A percentile compares a stretch with the other conserved stretches of the same genome.
Evolutionary conservation across 1,139 yeast species (phyloP).

Genomic region (Candida tetrigidarum): DNA sequence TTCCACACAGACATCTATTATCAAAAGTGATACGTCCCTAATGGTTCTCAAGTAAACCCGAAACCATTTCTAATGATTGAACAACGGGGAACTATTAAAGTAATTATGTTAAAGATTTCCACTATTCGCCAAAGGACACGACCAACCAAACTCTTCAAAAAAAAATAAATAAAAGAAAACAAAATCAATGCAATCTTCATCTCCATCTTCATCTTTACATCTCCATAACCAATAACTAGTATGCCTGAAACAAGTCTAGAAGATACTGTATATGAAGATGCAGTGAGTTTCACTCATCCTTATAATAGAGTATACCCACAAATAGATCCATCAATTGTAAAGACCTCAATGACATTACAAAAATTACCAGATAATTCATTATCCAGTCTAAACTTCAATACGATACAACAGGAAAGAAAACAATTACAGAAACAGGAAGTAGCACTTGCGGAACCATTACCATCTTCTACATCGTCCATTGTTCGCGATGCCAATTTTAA

Average conservation of each 20-base stretch:
- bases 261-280: constrained; percentile 18
- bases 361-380: constrained; percentile 16
- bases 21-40: no score
- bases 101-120: no score
- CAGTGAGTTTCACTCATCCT: constrained; percentile 12
- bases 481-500: constrained; percentile 16
- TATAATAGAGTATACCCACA: constrained; percentile 6
- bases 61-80: no score
- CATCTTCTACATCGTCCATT: constrained; percentile 8
- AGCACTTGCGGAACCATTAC: not conserved
- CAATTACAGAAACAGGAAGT: constrained; percentile 2
- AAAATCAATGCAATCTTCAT: no score
- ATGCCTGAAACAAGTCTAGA: constrained; percentile 10
- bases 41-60: no score
- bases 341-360: constrained; percentile 8
- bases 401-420: constrained; percentile 4
- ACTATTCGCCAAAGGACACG: not conserved
- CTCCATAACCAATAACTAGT: not conserved
- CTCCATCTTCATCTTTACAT: not conserved
- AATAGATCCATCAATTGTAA: constrained; percentile 9
- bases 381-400: constrained; percentile 14
- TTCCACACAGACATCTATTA: no score
- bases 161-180: not conserved
- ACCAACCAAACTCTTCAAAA: not conserved
- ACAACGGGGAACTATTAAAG: no score